These are phyloP conservation scores for Funneliformis caledonium DNA, from an alignment of 371 early-diverging fungal species.

Conservation along the genomic window DNA sequence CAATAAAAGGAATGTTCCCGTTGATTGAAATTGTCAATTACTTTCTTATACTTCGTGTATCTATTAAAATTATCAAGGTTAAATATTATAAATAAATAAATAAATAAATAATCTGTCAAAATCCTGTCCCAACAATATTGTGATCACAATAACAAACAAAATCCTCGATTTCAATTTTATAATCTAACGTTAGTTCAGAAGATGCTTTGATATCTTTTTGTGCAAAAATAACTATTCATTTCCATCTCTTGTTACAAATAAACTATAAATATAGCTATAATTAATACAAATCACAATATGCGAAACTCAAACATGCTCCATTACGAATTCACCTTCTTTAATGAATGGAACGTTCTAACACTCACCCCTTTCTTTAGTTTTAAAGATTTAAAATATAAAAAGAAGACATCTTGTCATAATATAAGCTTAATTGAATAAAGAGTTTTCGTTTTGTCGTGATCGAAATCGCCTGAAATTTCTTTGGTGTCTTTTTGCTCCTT, in stretches of 20 bases:
- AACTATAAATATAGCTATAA: not conserved
- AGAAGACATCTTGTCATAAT: not conserved
- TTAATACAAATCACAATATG: not conserved
- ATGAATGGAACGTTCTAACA: conserved; percentile 56
- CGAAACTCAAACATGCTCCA: conserved; percentile 63
- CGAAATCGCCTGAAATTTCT: conserved; percentile 39
- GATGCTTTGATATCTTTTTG: conserved; percentile 55
- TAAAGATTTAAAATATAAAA: conserved; percentile 50
- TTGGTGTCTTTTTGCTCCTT: conserved; percentile 53
- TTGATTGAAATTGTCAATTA: not conserved
- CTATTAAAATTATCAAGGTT: not conserved
- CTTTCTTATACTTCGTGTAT: not conserved
- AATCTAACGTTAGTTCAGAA: conserved; percentile 77
- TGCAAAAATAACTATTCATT: conserved; percentile 69
- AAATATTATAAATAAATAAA: too few relatives aligned
- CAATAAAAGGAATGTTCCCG: too few relatives aligned
- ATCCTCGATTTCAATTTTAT: conserved; percentile 42
- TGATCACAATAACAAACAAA: not conserved
- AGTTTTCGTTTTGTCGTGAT: not conserved
- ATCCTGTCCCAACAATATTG: not conserved
- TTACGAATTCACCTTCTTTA: conserved; percentile 59
- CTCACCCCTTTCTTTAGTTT: conserved; percentile 66
- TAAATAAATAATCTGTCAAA: not conserved
- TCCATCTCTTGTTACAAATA: conserved; percentile 50
- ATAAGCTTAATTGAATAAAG: not conserved